Percentiles rank a stretch among this genome's conserved stretches.
Evolutionary conservation across 192 early-diverging fungal species (phyloP).

Genomic region (Gigaspora rosea): DNA sequence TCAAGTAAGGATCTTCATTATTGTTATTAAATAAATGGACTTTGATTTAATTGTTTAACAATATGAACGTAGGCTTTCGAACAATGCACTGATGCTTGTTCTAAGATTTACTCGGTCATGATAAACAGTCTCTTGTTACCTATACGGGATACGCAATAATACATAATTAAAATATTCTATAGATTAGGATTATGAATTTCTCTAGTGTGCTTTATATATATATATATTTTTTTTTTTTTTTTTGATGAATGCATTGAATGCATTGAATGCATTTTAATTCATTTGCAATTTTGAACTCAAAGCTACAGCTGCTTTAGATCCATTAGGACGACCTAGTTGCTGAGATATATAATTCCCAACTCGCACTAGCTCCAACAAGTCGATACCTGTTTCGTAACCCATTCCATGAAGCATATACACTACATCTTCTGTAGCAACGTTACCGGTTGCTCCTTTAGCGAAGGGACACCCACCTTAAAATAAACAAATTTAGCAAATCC

Average conservation of each 20-base stretch:
- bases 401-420: constrained; percentile 88
- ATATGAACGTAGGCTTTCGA: constrained; percentile 59
- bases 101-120: constrained; percentile 76
- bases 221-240: background rate
- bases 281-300: constrained; percentile 28
- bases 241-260: background rate
- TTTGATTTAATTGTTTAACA: background rate
- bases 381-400: constrained; percentile 79
- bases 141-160: constrained; percentile 35
- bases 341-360: constrained; percentile 89
- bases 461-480: constrained; percentile 88
- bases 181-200: background rate
- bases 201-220: background rate
- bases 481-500: background rate
- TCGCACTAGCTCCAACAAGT: constrained; percentile 69
- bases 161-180: no score
- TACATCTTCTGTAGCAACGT: constrained; percentile 96
- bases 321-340: constrained; percentile 71
- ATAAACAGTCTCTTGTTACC: constrained; percentile 57
- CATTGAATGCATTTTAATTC: background rate
- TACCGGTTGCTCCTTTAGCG: constrained; percentile 93
- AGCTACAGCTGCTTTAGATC: constrained; percentile 55
- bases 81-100: constrained; percentile 73
- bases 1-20: constrained; percentile 44
- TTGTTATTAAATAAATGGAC: background rate